phyloP scores from a whole-genome alignment of 441 rosid genomes.

The Bruguiera hainesii region DNA sequence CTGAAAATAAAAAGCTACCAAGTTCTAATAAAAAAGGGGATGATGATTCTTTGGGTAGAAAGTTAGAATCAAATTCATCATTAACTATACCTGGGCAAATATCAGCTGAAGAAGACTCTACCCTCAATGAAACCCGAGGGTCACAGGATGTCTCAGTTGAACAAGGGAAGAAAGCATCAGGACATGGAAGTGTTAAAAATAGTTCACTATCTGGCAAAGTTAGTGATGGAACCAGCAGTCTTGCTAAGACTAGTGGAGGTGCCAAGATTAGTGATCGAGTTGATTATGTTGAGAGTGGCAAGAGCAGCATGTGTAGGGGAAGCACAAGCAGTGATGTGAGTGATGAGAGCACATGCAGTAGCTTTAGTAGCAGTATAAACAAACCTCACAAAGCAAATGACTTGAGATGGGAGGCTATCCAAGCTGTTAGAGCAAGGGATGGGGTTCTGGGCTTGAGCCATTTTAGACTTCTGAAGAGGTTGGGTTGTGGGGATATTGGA shows the following conservation, averaged over 20 bases:
- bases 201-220: slow-evolving; percentile 77
- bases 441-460: slow-evolving; percentile 78
- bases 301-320: slow-evolving; percentile 89
- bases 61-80: slow-evolving; percentile 42
- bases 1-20: slow-evolving; percentile 35
- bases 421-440: slow-evolving; percentile 64
- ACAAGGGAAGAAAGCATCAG: slow-evolving; percentile 61
- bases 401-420: slow-evolving; percentile 95
- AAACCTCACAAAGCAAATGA: slow-evolving; percentile 94
- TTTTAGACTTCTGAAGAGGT: slow-evolving; percentile 78
- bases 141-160: slow-evolving; percentile 38
- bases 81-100: slow-evolving; percentile 34
- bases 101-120: slow-evolving; percentile 31
- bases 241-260: slow-evolving; percentile 66
- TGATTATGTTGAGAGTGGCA: slow-evolving; percentile 75
- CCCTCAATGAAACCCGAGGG: slow-evolving; percentile 37
- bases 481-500: slow-evolving; percentile 94
- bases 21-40: slow-evolving; percentile 41
- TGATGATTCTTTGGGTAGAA: slow-evolving; percentile 35
- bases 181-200: slow-evolving; percentile 57
- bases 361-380: slow-evolving; percentile 77
- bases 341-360: slow-evolving; percentile 92
- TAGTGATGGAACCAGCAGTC: slow-evolving; percentile 64
- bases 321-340: slow-evolving; percentile 92
- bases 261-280: slow-evolving; percentile 69